phyloP scores from a whole-genome alignment of 2,329 filamentous ascomycete genomes.

The Fusarium decemcellulare region DNA sequence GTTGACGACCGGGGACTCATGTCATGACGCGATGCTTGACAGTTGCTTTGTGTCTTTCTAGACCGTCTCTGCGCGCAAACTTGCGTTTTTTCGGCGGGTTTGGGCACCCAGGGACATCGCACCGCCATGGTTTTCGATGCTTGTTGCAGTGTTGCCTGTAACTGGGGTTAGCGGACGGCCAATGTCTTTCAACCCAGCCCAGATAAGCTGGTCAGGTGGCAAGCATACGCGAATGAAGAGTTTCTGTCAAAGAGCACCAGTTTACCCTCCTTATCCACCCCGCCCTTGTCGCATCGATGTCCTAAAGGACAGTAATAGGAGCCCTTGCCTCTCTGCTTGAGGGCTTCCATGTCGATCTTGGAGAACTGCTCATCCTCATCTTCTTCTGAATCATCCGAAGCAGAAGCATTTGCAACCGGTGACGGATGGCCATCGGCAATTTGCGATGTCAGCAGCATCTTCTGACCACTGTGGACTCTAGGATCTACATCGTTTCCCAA shows the following conservation, averaged over 20 bases:
- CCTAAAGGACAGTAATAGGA: slow-evolving; percentile 55
- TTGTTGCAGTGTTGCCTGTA: slow-evolving; percentile 60
- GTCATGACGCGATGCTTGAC: slow-evolving; percentile 55
- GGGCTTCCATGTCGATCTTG: slow-evolving; percentile 56
- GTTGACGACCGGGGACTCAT: slow-evolving; percentile 38
- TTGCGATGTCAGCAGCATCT: slow-evolving; percentile 42
- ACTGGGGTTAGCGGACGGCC: slow-evolving; percentile 34
- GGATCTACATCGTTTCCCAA: slow-evolving; percentile 39
- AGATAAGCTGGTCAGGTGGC: slow-evolving; percentile 16
- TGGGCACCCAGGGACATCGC: slow-evolving; percentile 55
- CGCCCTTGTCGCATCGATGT: slow-evolving; percentile 56
- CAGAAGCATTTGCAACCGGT: slow-evolving; percentile 39
- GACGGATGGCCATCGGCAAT: slow-evolving; percentile 27
- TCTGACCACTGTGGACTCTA: slow-evolving; percentile 39
- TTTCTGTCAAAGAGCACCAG: slow-evolving; percentile 58
- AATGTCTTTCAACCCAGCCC: slow-evolving; percentile 11
- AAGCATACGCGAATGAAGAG: slow-evolving; percentile 57
- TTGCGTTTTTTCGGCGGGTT: slow-evolving; percentile 58
- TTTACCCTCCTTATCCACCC: slow-evolving; percentile 56
- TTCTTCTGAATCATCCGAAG: slow-evolving; percentile 50
- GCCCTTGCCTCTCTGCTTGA: slow-evolving; percentile 58
- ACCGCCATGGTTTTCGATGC: slow-evolving; percentile 59
- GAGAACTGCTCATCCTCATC: slow-evolving; percentile 54
- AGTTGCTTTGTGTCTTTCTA: slow-evolving; percentile 58
- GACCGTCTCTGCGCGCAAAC: slow-evolving; percentile 58